A percentile compares a stretch with the other conserved stretches of the same genome.
phyloP scores from a whole-genome alignment of 495 filamentous ascomycete genomes.

The Bacidia gigantensis region DNA sequence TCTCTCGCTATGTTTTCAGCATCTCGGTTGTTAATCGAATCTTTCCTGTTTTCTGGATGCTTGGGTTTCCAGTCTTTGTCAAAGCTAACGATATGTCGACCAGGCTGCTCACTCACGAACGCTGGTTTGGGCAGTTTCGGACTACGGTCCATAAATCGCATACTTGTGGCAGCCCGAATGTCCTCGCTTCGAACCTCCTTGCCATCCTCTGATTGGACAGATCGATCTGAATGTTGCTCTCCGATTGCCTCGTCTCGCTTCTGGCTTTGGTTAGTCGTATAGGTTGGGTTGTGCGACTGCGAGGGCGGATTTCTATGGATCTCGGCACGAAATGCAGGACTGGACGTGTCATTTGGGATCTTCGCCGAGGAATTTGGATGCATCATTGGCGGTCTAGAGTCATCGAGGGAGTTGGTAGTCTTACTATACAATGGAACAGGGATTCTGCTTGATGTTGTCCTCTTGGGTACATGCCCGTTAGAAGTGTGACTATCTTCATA shows the following conservation, averaged over 20 bases:
- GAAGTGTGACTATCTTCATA: constrained; percentile 64
- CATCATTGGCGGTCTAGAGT: constrained; percentile 9
- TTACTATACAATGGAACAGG: constrained; percentile 40
- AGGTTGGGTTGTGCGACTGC: constrained; percentile 60
- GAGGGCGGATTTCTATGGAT: constrained; percentile 65
- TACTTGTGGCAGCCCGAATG: constrained; percentile 80
- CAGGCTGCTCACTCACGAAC: constrained; percentile 68
- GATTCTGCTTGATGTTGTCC: constrained; percentile 26
- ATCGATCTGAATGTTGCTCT: neutral
- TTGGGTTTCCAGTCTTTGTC: constrained; percentile 63
- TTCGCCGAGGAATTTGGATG: neutral
- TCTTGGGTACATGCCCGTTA: constrained; percentile 17
- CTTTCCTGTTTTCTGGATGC: constrained; percentile 25
- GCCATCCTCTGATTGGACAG: constrained; percentile 47
- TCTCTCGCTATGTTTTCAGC: neutral
- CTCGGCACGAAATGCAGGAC: constrained; percentile 44
- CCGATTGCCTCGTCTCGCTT: neutral
- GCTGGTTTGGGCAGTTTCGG: constrained; percentile 72
- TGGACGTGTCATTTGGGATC: neutral
- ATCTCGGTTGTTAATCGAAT: neutral
- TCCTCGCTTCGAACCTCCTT: constrained; percentile 75
- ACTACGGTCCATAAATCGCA: constrained; percentile 71
- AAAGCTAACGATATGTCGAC: constrained; percentile 90
- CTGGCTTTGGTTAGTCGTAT: constrained; percentile 45
- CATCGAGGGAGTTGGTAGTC: constrained; percentile 44